Evolutionary conservation across 1,284 basidiomycete genomes (phyloP).

Genomic region (Leccinum pallidistipes): DNA sequence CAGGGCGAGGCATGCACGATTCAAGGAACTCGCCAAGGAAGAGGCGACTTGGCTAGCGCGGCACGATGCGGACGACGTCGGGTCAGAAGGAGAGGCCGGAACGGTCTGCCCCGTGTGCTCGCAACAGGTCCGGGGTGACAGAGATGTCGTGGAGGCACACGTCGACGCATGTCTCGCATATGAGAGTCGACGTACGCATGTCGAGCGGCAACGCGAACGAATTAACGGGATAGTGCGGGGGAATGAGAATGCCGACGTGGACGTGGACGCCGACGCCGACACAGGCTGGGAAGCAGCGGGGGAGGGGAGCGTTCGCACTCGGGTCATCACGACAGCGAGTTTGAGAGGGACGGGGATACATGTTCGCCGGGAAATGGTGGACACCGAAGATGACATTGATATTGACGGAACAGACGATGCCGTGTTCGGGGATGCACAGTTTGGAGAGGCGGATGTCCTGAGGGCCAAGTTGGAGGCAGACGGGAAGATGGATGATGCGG

Average conservation of each 20-base stretch:
- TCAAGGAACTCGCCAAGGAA: constrained; percentile 64
- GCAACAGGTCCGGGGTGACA: constrained; percentile 55
- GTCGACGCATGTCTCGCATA: constrained; percentile 72
- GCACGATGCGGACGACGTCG: constrained; percentile 10
- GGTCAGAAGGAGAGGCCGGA: constrained; percentile 35
- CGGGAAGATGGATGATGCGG: constrained; percentile 34
- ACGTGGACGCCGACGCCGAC: constrained; percentile 39
- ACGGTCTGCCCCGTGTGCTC: constrained; percentile 68
- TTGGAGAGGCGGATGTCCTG: constrained; percentile 70
- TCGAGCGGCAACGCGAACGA: constrained; percentile 37
- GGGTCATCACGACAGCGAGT: constrained; percentile 38
- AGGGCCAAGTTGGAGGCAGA: constrained; percentile 9
- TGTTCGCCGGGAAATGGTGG: constrained; percentile 52
- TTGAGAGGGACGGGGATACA: constrained; percentile 59
- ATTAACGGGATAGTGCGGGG: constrained; percentile 22
- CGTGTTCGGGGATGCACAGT: constrained; percentile 66
- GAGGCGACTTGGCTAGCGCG: constrained; percentile 40
- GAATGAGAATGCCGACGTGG: constrained; percentile 25
- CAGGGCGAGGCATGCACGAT: constrained; percentile 58
- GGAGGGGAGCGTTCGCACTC: constrained; percentile 28
- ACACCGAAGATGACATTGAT: constrained; percentile 76
- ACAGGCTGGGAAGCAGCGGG: constrained; percentile 32
- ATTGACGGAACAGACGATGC: constrained; percentile 74
- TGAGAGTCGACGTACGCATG: constrained; percentile 46
- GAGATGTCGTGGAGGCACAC: constrained; percentile 72